Percentiles rank a stretch among this genome's conserved stretches.
Conservation (phyloP, 176 grass and related monocot genomes). For the Coix lacrymajobi region DNA sequence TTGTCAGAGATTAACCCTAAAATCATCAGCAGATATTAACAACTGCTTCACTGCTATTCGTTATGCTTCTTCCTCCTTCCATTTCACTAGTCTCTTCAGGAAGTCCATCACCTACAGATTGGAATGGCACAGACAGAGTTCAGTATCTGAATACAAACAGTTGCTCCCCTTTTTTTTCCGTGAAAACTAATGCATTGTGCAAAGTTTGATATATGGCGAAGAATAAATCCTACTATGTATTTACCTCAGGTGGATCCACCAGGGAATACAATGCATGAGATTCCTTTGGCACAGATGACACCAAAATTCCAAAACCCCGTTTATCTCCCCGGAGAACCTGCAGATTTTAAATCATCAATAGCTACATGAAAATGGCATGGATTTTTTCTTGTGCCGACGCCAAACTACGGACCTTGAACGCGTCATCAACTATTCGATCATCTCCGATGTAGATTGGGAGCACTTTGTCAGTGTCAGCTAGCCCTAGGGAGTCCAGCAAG, state of each 20-base stretch:
- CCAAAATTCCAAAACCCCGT: constrained; percentile 46
- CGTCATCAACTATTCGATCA: constrained; percentile 54
- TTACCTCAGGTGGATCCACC: constrained; percentile 47
- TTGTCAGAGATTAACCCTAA: constrained; percentile 12
- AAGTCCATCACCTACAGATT: constrained; percentile 39
- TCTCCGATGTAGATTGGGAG: constrained; percentile 61
- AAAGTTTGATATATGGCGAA: background rate
- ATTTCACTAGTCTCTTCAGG: constrained; percentile 34
- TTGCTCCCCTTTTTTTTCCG: background rate
- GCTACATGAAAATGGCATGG: background rate
- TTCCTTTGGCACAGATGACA: constrained; percentile 51
- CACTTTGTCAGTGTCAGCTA: constrained; percentile 26
- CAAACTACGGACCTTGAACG: constrained; percentile 37
- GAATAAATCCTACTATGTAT: too few relatives aligned
- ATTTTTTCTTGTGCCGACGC: background rate
- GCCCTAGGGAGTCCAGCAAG: constrained; percentile 47
- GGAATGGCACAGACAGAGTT: background rate
- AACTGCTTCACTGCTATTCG: constrained; percentile 7
- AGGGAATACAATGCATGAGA: constrained; percentile 40
- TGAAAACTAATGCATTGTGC: background rate
- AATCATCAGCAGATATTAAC: background rate
- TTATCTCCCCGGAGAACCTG: constrained; percentile 35
- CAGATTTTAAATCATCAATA: background rate
- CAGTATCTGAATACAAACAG: background rate
- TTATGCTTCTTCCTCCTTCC: constrained; percentile 33